A percentile compares a stretch with the other conserved stretches of the same genome.
These are phyloP conservation scores for Begonia fuchsioides DNA, from an alignment of 306 rosid genomes.

Conservation along the genomic window DNA sequence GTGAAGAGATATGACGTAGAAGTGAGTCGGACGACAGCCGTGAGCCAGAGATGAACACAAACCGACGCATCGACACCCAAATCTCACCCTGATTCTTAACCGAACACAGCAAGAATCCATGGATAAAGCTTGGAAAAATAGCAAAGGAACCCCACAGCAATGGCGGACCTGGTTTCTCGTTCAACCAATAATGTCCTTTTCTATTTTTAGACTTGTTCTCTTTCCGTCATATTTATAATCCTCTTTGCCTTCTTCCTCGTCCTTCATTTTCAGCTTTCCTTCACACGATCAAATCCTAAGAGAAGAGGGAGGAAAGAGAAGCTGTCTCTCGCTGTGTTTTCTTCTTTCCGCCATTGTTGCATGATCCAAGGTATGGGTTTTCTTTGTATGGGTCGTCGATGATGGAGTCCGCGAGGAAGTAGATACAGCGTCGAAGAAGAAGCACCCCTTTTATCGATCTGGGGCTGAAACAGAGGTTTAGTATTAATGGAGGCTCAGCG, in stretches of 20 bases:
- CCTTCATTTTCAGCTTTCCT: neutral
- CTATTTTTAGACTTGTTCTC: too few relatives aligned
- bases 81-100: too few relatives aligned
- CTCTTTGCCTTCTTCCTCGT: neutral
- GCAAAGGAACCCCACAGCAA: neutral
- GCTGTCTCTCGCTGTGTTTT: neutral
- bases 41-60: too few relatives aligned
- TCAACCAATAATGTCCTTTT: neutral
- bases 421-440: too few relatives aligned
- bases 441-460: constrained; percentile 7
- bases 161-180: neutral
- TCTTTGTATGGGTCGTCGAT: too few relatives aligned
- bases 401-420: too few relatives aligned
- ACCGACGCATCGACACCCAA: too few relatives aligned
- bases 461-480: neutral
- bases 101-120: too few relatives aligned
- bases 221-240: neutral
- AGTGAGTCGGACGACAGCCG: too few relatives aligned
- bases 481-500: constrained; percentile 38
- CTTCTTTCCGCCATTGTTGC: neutral
- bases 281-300: neutral
- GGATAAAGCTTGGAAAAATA: too few relatives aligned
- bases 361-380: neutral
- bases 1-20: too few relatives aligned
- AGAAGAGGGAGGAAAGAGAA: too few relatives aligned